Percentiles rank a stretch among this genome's conserved stretches.
Conservation (phyloP, 768 basidiomycete species). For the Naematelia aurantialba region DNA sequence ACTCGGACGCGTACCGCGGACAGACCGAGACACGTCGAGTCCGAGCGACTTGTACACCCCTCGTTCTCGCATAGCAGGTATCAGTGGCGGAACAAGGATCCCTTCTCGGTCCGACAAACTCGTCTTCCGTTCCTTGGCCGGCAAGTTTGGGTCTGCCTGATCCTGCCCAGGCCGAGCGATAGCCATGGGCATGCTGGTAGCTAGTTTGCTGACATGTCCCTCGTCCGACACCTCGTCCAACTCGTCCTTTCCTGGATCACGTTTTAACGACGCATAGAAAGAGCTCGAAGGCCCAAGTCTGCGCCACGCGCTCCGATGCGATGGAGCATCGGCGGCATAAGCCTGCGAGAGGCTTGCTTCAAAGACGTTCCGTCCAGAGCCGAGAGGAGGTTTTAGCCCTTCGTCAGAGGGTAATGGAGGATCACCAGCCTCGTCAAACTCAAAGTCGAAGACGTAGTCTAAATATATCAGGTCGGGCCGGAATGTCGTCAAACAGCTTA, state of each 20-base stretch:
- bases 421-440: conserved; percentile 35
- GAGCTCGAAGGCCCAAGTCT: conserved; percentile 21
- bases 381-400: background rate
- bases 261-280: conserved; percentile 15
- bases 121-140: conserved; percentile 43
- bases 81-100: conserved; percentile 42
- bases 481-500: conserved; percentile 11
- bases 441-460: conserved; percentile 50
- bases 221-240: conserved; percentile 19
- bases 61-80: conserved; percentile 37
- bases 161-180: conserved; percentile 21
- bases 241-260: background rate
- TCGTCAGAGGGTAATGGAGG: background rate
- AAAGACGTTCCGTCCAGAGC: conserved; percentile 23
- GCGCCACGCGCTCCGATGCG: conserved; percentile 46
- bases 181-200: conserved; percentile 42
- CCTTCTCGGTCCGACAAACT: conserved; percentile 38
- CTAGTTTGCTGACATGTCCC: conserved; percentile 27
- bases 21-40: conserved; percentile 5
- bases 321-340: conserved; percentile 46
- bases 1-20: background rate
- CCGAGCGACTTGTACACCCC: conserved; percentile 29
- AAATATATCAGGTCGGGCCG: conserved; percentile 2
- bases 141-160: conserved; percentile 4
- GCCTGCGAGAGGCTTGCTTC: conserved; percentile 44